Evolutionary conservation across 768 basidiomycete species (phyloP).

Genomic region (Botryobasidium botryosum): DNA sequence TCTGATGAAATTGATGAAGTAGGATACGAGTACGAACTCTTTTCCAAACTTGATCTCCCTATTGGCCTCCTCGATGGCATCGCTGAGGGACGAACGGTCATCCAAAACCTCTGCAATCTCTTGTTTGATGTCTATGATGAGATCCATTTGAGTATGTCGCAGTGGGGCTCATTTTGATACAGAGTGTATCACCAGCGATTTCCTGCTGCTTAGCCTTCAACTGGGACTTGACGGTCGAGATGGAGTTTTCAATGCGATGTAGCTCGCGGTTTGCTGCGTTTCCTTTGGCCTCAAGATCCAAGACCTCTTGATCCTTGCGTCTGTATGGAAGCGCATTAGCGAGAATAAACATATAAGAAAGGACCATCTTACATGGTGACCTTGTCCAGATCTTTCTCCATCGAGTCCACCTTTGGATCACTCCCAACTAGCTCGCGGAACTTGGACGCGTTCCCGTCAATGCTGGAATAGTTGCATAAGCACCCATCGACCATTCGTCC

Average conservation of each 20-base stretch:
- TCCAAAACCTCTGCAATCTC: too few relatives aligned
- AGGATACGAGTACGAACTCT: constrained; percentile 22
- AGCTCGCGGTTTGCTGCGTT: constrained; percentile 34
- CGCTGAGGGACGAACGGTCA: too few relatives aligned
- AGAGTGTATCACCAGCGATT: constrained; percentile 48
- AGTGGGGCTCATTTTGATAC: too few relatives aligned
- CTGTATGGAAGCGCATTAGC: constrained; percentile 23
- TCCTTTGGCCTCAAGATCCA: constrained; percentile 3
- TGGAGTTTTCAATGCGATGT: constrained; percentile 43
- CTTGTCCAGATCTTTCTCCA: constrained; percentile 58
- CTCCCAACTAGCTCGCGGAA: constrained; percentile 48
- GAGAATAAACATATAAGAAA: background rate
- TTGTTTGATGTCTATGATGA: too few relatives aligned
- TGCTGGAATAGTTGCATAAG: constrained; percentile 25
- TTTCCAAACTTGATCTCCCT: constrained; percentile 28
- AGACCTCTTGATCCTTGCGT: constrained; percentile 36
- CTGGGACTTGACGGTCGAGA: constrained; percentile 43
- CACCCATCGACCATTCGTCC: too few relatives aligned
- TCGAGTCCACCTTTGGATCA: constrained; percentile 40
- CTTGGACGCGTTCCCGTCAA: constrained; percentile 41
- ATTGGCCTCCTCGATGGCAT: constrained; percentile 31
- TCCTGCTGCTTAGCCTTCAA: constrained; percentile 46
- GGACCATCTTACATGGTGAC: constrained; percentile 32
- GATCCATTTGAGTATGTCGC: too few relatives aligned
- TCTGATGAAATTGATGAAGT: too few relatives aligned